Percentiles rank a stretch among this genome's conserved stretches.
phyloP scores from a whole-genome alignment of 176 grass and related monocot species.

The Pontederia crassipes region DNA sequence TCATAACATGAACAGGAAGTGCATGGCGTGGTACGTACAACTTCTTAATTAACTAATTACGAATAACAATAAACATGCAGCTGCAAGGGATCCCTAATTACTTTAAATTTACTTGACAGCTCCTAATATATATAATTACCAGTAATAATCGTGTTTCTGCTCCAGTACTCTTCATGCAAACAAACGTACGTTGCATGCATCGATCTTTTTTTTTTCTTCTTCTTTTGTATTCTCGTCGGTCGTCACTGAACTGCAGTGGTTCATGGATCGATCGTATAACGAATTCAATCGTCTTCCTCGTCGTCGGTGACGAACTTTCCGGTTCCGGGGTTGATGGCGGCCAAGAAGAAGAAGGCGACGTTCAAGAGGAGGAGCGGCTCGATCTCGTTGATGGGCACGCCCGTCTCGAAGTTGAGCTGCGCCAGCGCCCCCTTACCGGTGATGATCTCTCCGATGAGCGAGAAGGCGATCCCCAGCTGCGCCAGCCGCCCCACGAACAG shows the following conservation, averaged over 20 bases:
- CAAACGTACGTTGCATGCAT: no score
- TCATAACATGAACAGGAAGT: no score
- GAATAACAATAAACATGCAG: no score
- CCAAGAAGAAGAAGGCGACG: constrained; percentile 55
- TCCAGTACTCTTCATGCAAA: no score
- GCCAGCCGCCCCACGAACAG: constrained; percentile 59
- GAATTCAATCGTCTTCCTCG: constrained; percentile 2
- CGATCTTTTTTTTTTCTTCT: neutral
- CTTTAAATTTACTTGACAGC: no score
- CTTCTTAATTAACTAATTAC: no score
- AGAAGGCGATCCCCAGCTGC: constrained; percentile 53
- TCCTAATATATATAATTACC: no score
- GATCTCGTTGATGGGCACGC: constrained; percentile 46
- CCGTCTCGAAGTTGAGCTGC: constrained; percentile 55
- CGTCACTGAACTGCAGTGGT: neutral
- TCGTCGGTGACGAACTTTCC: constrained; percentile 56
- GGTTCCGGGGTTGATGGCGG: constrained; percentile 48
- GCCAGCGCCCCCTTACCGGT: constrained; percentile 51
- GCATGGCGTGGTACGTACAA: no score
- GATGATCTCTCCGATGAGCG: constrained; percentile 56
- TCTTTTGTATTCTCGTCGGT: neutral
- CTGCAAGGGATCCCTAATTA: no score
- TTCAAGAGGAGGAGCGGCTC: constrained; percentile 51
- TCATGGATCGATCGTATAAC: neutral
- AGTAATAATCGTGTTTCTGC: no score